Evolutionary conservation across 2,329 filamentous ascomycete species (phyloP), one percentile per base, ranked within the genome.

Genomic region (Macroventuria anomochaeta): DNA sequence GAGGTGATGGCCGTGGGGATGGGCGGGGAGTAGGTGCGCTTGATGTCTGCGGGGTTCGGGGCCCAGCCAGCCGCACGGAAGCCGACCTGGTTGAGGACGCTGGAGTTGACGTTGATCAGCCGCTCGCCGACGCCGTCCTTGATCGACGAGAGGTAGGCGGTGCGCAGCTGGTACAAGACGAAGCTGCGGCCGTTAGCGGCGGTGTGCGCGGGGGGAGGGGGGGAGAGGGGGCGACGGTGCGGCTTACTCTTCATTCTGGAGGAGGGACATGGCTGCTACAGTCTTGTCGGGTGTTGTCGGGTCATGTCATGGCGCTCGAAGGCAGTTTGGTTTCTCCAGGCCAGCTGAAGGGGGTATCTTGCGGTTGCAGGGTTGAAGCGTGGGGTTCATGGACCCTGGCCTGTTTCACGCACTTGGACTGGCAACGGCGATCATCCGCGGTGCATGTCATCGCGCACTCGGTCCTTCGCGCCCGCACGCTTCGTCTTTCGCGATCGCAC

Each of bases 41-140:
- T 93, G 72, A 89, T 86, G 60, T 91, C 87, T 15, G 87, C 83
- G 8, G 87, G 84, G 67, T 89, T 90, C 41, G 87, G 80, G 36
- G 85, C 84, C 90, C 90, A 95, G 61, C 90, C 91, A 56, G 90
- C 89, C 42, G 89, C 86, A 75, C 91, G 91, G 79, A 93, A 95
- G 25, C 89, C 87, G 2, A 88, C 85, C 23, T 90, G 89, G 71
- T 91, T 93, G 59, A 95, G 80, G 68, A 93, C 88, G 59, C 83
- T 82, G 68, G 91, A 87, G 74, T 93, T 90, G 57, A 96, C 83
- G 32, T 87, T 91, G 71, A 96, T 90, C 33, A 95, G 82, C 17
- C 90, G 87, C 74, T 96, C 91, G 61, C 90, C 90, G 7, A 95
- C 89, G 57, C 90, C 91, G 71, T 96, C 90, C 62, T 89, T 88